Base-by-base conservation (phyloP, 305 asterid species). In the Fraxinus greggii region DNA sequence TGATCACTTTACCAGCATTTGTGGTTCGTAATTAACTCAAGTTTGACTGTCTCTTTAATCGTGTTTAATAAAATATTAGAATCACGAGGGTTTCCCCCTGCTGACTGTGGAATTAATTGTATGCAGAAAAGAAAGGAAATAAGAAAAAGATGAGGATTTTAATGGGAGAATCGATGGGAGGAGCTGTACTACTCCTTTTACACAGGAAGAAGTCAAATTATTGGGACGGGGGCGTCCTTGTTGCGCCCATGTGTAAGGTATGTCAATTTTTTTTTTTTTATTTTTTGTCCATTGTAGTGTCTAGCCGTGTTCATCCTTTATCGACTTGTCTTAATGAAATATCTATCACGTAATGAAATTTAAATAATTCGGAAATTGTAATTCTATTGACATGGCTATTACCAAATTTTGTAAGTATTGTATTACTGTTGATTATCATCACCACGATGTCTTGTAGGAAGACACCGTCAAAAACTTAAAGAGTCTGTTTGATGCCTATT, bases 101-200 rank as follows among this genome's bases (percentile, higher is more conserved):
- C 33, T 45, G 56, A 56, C 10, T 40, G 21, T 40, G 21, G 31
- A 42, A 13, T 26, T 24, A 12, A 51, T 77, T 83, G 42, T 67
- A 72, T 76, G 75, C 89, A 92, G 97, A 89, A 79, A 84, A 19
- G 77, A 72, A 79, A 70, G 94, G 86, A 63, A 90, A 92, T 79
- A 81, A 45, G 51, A 90, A 87, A 4, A 90, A 85, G 86, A 85
- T 86, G 93, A 92, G 90, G 87, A 87, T 92, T 35, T 80, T 92
- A 80, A 63, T 92, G 90, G 94, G 97, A 81, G 97, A 90, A 82
- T 92, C 97, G 15, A 88, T 88, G 93, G 97, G 97, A 79, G 97
- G 97, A 28, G 94, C 93, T 0, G 88, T 92, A 3, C 86, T 51
- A n/a, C 89, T 92, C 13, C 87, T 88, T 31, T 77, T 90, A 77